These are phyloP conservation scores for Priceomyces fermenticarens DNA, from an alignment of 805 yeast genomes.

Conservation along the genomic window DNA sequence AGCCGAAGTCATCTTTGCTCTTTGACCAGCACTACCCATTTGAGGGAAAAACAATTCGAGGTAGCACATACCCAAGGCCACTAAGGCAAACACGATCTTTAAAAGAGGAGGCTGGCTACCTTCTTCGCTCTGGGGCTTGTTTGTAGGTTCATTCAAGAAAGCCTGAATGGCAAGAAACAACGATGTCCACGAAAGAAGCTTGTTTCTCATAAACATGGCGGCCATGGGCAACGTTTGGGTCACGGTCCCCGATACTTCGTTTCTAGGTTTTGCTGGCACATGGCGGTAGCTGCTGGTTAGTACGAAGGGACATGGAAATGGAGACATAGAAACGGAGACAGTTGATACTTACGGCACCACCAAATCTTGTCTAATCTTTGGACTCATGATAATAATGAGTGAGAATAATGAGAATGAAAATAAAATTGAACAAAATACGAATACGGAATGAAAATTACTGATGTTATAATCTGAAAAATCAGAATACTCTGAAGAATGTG, in stretches of 20 bases:
- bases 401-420: neutral
- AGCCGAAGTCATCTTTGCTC: slow-evolving; percentile 19
- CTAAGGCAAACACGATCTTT: slow-evolving; percentile 42
- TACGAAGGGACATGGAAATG: no score
- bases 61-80: slow-evolving; percentile 53
- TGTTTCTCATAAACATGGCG: slow-evolving; percentile 63
- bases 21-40: slow-evolving; percentile 28
- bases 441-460: no score
- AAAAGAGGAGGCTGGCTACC: slow-evolving; percentile 45
- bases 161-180: slow-evolving; percentile 49
- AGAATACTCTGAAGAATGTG: no score
- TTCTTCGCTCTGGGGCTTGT: slow-evolving; percentile 23
- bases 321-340: no score
- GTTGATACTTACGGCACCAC: slow-evolving; percentile 36
- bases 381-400: slow-evolving; percentile 12
- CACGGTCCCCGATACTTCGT: slow-evolving; percentile 45
- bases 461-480: no score
- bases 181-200: slow-evolving; percentile 55
- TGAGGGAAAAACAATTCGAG: slow-evolving; percentile 50
- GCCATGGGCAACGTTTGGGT: slow-evolving; percentile 65
- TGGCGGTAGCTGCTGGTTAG: slow-evolving; percentile 41
- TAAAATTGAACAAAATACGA: no score
- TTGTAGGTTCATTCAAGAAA: slow-evolving; percentile 43
- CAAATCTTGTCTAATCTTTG: slow-evolving; percentile 29
- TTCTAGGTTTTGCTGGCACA: slow-evolving; percentile 45